Conservation (phyloP, 148 eudicot genomes). For the Rhododendron henanense region DNA sequence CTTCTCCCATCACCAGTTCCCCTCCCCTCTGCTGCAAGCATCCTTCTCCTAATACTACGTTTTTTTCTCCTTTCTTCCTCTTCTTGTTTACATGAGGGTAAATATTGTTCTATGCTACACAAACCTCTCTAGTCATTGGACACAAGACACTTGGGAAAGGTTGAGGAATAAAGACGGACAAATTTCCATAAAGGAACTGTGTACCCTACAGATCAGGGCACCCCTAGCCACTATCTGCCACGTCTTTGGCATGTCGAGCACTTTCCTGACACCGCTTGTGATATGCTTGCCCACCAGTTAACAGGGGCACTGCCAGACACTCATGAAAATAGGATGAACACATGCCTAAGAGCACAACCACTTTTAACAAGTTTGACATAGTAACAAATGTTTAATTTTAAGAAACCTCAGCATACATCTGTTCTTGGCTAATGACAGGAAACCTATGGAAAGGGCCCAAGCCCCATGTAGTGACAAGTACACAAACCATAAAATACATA, state of each 20-base stretch:
- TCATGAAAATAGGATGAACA: background rate
- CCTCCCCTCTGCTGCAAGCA: background rate
- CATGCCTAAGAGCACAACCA: background rate
- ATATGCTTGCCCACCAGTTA: background rate
- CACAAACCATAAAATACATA: background rate
- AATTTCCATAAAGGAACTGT: background rate
- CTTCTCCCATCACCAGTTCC: background rate
- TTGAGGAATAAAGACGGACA: background rate
- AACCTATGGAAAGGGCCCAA: background rate
- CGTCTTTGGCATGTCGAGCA: background rate
- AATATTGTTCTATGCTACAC: background rate
- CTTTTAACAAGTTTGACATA: background rate
- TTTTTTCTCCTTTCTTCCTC: background rate
- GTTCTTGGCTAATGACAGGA: background rate
- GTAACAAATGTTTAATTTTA: background rate
- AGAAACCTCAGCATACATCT: background rate
- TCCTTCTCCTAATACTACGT: background rate
- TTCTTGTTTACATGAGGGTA: background rate
- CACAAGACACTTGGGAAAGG: background rate
- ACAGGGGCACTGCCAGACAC: background rate
- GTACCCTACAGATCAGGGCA: background rate
- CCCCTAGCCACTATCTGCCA: background rate
- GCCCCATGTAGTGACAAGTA: background rate
- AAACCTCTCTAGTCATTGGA: background rate
- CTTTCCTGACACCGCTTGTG: background rate